Conservation (phyloP, 2,329 filamentous ascomycete genomes). For the Endoconidiophora laricicola region DNA sequence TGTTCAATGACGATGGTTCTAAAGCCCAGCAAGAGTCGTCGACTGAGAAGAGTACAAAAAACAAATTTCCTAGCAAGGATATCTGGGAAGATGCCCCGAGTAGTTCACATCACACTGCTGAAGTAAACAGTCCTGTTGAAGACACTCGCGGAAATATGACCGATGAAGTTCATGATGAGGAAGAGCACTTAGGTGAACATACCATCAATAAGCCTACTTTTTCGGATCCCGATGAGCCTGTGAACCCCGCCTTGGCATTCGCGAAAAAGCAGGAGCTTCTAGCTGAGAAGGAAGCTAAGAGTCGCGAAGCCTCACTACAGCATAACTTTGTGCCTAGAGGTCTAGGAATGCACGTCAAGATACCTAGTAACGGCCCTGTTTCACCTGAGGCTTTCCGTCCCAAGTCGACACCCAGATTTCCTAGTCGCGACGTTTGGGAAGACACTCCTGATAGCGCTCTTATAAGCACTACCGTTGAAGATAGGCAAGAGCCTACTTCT, state of each 20-base stretch:
- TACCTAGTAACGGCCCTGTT: background rate
- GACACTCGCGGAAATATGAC: slow-evolving; percentile 12
- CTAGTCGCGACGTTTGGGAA: slow-evolving; percentile 88
- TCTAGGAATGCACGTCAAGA: slow-evolving; percentile 13
- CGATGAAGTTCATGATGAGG: slow-evolving; percentile 1
- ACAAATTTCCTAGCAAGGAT: slow-evolving; percentile 80
- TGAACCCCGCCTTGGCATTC: slow-evolving; percentile 47
- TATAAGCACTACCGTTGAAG: slow-evolving; percentile 54
- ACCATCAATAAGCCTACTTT: slow-evolving; percentile 17
- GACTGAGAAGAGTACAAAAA: slow-evolving; percentile 25
- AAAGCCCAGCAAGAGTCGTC: slow-evolving; percentile 35
- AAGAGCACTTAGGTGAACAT: slow-evolving; percentile 20
- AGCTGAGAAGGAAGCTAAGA: slow-evolving; percentile 36
- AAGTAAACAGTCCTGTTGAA: slow-evolving; percentile 59
- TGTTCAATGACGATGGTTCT: slow-evolving; percentile 56
- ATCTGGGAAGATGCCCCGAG: slow-evolving; percentile 93
- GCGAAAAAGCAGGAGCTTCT: slow-evolving; percentile 48
- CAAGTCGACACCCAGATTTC: slow-evolving; percentile 35
- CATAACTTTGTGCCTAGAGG: slow-evolving; percentile 30
- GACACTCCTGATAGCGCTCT: slow-evolving; percentile 73
- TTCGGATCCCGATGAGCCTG: slow-evolving; percentile 22
- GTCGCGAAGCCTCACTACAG: slow-evolving; percentile 17
- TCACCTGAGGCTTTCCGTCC: slow-evolving; percentile 5
- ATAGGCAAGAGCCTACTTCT: background rate
- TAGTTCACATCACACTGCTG: slow-evolving; percentile 62